Base-by-base conservation (phyloP, 805 yeast genomes). In the Yarrowia sp. region DNA sequence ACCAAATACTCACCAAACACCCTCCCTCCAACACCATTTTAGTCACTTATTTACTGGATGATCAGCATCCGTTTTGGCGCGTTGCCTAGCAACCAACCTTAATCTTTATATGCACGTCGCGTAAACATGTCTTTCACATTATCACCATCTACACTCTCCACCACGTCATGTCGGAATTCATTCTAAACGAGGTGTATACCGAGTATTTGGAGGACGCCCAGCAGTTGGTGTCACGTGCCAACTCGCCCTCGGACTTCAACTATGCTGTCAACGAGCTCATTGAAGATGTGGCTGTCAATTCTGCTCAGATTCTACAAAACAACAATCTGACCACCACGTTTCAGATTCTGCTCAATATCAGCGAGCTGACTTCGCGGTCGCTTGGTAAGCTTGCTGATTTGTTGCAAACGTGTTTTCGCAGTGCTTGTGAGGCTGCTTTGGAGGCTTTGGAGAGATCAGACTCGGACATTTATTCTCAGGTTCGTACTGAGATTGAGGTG, bases 401-500 rank as follows among this genome's bases (percentile, higher is more conserved):
- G 46, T 26, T 61, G 12, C 54, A 46, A 14, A 36, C 64, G 33
- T 36, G 56, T 61, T 33, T 61, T 17, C 41, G 44, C 0, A 7
- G 16, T 6, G 66, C 66, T 17, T 41, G 63, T 2, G 44, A 35
- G 16, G n/a, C 38, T 16, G 44, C 58, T 19, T 11, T 26, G 43
- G 56, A 44, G 21, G 46, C 35, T 24, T 16, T 36, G n/a, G 36
- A 44, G 11, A 14, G 22, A 14, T 30, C 38, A 3, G 51, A 43
- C 5, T 41, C 63, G 8, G 63, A 58, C n/a, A 9, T 28, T 2
- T 58, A 41, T 8, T 22, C 28, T 6, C 56, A 64, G 36, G 68
- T 67, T 10, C 49, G 68, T 22, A 63, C 17, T 8, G 56, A 67
- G n/a, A 49, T 69, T 7, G 72, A 70, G 30, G 61, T 70, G 40